Conservation (phyloP, 257 asterid genomes). For the Nicotiana benthamiana region DNA sequence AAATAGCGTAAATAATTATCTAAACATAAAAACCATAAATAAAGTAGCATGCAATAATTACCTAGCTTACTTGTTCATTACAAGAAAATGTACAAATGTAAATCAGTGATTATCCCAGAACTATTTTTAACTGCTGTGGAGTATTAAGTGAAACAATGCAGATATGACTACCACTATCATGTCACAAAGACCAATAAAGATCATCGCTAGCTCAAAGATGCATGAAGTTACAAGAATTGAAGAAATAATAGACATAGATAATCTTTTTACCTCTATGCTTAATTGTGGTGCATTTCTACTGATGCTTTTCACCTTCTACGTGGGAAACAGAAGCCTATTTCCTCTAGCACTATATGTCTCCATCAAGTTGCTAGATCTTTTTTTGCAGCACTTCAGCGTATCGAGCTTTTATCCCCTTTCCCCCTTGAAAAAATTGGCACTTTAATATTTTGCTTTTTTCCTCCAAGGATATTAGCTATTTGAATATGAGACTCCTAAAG, state of each 20-base stretch:
- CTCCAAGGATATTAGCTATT: background rate
- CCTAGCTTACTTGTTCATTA: background rate
- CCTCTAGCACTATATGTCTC: background rate
- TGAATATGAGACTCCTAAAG: background rate
- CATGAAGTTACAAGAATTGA: background rate
- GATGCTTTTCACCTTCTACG: background rate
- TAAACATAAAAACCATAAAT: too few species aligned
- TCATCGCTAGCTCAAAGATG: background rate
- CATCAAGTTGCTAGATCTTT: background rate
- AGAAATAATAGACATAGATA: too few species aligned
- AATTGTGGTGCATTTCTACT: background rate
- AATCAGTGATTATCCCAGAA: too few species aligned
- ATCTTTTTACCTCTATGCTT: background rate
- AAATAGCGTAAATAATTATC: too few species aligned
- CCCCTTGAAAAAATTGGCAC: background rate
- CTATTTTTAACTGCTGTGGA: too few species aligned
- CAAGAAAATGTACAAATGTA: background rate
- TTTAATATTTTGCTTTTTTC: background rate
- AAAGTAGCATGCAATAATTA: too few species aligned
- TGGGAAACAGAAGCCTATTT: background rate
- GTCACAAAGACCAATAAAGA: background rate
- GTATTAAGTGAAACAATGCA: background rate
- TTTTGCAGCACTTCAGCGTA: background rate
- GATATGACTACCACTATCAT: background rate
- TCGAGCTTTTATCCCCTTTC: background rate